Evolutionary conservation across 768 basidiomycete species (phyloP), one percentile per base, ranked within the genome.

Genomic region (Boletellus emodensis): DNA sequence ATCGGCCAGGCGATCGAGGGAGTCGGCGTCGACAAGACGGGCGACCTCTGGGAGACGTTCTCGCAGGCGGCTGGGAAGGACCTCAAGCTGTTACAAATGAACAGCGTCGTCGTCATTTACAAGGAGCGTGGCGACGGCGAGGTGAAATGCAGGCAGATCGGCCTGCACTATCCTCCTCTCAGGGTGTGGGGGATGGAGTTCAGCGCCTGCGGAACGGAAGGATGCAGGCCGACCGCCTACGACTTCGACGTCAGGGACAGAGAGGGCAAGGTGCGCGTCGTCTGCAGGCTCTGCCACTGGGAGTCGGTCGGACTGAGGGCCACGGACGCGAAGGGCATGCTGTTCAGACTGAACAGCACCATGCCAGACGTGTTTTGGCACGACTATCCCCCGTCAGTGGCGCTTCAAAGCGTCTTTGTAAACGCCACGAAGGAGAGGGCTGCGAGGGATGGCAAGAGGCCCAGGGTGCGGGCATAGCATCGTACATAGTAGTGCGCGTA

Each of bases 161-260:
- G 72, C 69, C n/a, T 65, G 64, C 73, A 77, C 71, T 28, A 74
- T 71, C 46, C 75, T 69, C 49, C 75, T 71, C 51, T 76, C 73
- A 13, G 47, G 1, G 17, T 18, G 3, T 48, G 47, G 47, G 47
- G 47, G 2, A 14, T 48, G 6, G 39, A 40, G 3, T 40, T 48
- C n/a, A 8, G 11, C 2, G 33, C 14, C 1, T 48, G 40, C 9
- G 40, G 8, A 1, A 40, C 32, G 14, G 14, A 15, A 3, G 32
- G 34, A 2, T 44, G 44, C 9, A 12, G 33, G 20, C 44, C 44
- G 3, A 44, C 18, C 4, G 6, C 22, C 17, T 36, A 44, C 4
- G 44, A 44, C 7, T 44, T 44, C 20, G 7, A 22, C 34, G 8
- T 22, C 6, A 26, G 44, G 34, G 34, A 36, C 14, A 24, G 22